Percentiles rank a stretch among this genome's conserved stretches.
phyloP scores from a whole-genome alignment of 2,329 filamentous ascomycete genomes.

The Alternaria sp. region DNA sequence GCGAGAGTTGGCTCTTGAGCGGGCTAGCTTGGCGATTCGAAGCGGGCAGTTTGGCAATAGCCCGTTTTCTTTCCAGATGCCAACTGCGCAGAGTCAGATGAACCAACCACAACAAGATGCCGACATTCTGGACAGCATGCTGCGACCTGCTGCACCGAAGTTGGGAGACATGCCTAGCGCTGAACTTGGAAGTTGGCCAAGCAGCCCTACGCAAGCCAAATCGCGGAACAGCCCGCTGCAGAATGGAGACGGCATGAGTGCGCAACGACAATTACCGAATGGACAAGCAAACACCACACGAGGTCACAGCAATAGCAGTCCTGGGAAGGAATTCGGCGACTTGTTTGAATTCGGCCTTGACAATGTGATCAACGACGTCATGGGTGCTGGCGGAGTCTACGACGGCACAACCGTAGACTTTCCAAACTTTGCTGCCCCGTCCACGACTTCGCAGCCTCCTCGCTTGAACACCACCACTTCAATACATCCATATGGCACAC shows the following conservation, averaged over 20 bases:
- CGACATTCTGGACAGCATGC: constrained; percentile 36
- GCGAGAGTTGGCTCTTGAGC: constrained; percentile 55
- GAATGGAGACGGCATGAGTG: not conserved
- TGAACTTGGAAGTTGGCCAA: constrained; percentile 28
- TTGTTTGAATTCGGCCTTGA: constrained; percentile 35
- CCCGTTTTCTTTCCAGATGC: not conserved
- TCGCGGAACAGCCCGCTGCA: not conserved
- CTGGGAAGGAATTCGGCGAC: constrained; percentile 26
- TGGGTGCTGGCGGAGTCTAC: constrained; percentile 16
- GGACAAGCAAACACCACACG: not conserved
- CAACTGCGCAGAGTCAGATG: constrained; percentile 17
- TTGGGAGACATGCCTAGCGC: constrained; percentile 34
- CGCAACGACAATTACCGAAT: constrained; percentile 1
- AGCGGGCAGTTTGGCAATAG: constrained; percentile 26
- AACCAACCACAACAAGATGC: constrained; percentile 27
- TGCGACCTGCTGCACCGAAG: constrained; percentile 34
- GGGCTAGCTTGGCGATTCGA: constrained; percentile 36
- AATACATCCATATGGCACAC: not conserved
- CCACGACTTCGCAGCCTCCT: not conserved
- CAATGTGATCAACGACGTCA: constrained; percentile 35
- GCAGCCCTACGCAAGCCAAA: constrained; percentile 13
- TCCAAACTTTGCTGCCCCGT: not conserved
- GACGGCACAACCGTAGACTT: constrained; percentile 14
- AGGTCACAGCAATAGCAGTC: not conserved
- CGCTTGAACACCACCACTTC: not conserved